phyloP scores from a whole-genome alignment of 2,329 filamentous ascomycete genomes.

The Penicillium sp. region DNA sequence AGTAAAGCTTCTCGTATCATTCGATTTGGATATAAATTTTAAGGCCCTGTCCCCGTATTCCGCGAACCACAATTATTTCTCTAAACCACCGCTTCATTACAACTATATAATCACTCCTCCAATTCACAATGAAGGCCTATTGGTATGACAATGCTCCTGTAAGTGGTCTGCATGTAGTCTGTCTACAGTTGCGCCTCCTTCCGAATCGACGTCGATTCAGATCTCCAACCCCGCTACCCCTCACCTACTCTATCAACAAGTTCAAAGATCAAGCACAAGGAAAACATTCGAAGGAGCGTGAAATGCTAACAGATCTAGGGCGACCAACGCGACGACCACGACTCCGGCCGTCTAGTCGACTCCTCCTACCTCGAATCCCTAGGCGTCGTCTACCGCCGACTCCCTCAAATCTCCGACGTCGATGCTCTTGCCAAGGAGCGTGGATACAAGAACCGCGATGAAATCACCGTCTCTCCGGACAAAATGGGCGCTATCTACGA shows the following conservation, averaged over 20 bases:
- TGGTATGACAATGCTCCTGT: constrained; percentile 66
- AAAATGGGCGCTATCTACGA: constrained; percentile 87
- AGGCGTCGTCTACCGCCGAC: constrained; percentile 74
- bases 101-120: neutral
- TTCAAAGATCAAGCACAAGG: neutral
- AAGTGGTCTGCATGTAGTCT: constrained; percentile 21
- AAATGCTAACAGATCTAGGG: constrained; percentile 53
- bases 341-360: constrained; percentile 70
- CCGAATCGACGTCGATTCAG: neutral
- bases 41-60: too few relatives aligned
- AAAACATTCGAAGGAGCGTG: neutral
- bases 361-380: constrained; percentile 64
- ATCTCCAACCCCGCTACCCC: constrained; percentile 9
- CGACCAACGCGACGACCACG: constrained; percentile 88
- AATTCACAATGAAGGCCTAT: constrained; percentile 61
- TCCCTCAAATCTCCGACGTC: constrained; percentile 62
- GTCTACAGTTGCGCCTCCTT: neutral
- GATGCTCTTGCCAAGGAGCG: constrained; percentile 70
- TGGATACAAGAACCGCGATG: constrained; percentile 90
- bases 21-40: neutral
- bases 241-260: constrained; percentile 4
- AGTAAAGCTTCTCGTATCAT: neutral
- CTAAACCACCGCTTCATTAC: neutral
- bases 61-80: neutral
- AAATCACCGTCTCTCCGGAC: constrained; percentile 81